Base-by-base conservation (phyloP, 345 rosid genomes). In the Microthlaspi erraticum region DNA sequence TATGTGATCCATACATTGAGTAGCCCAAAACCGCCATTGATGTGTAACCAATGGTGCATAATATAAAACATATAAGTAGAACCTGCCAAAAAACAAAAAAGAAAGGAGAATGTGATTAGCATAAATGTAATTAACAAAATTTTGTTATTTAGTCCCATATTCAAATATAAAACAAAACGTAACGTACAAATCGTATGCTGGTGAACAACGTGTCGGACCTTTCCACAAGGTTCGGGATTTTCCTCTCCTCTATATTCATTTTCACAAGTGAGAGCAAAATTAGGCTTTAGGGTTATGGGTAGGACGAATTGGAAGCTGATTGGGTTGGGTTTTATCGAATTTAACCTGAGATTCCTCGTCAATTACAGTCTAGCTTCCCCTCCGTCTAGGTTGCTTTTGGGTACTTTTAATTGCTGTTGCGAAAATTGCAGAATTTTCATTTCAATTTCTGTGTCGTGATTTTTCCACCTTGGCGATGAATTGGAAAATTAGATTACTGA, bases 171-270 rank as follows among this genome's bases (percentile, higher is more conserved):
- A 66, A 49, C 32, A 8, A 10, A 48, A 57, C 3, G 3, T 23
- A 23, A 26, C 19, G 45, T 34, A 16, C 34, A 70, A 36, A n/a
- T n/a, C n/a, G n/a, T n/a, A n/a, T n/a, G n/a, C n/a, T n/a, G n/a
- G n/a, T n/a, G n/a, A 91, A 57, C 98, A 91, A 69, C 96, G 90
- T 57, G 98, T 93, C 64, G 97, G 98, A 55, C 98, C 97, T 57
- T 93, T 93, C 63, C 98, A 93, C 84, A 93, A 93, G 96, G 98
- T 93, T 72, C n/a, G 39, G 83, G 62, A 26, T 73, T 74, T 58
- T 10, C 4, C 33, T 52, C 70, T 65, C 31, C 11, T 34, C 49
- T 14, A n/a, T n/a, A 5, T 51, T 29, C 41, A 36, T 73, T 37
- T 66, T 44, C 50, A 0, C 9, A 61, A 52, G 6, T 16, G 29